phyloP scores from a whole-genome alignment of 768 basidiomycete genomes.

The Artomyces pyxidatus region DNA sequence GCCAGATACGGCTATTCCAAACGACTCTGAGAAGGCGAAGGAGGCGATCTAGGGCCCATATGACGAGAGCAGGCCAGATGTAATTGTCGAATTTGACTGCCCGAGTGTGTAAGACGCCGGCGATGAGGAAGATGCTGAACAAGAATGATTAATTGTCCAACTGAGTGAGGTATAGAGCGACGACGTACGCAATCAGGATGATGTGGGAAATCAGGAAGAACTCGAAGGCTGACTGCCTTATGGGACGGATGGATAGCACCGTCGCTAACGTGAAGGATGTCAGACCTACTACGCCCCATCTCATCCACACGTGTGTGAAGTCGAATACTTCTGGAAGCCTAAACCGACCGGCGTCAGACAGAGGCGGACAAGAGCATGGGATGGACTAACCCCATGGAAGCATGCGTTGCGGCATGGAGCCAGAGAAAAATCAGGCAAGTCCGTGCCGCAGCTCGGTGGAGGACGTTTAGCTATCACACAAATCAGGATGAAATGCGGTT shows the following conservation, averaged over 20 bases:
- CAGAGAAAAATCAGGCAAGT: conserved; percentile 34
- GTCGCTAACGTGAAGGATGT: conserved; percentile 29
- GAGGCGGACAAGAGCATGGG: background rate
- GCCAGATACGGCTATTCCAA: conserved; percentile 29
- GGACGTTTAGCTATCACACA: conserved; percentile 36
- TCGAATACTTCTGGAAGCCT: conserved; percentile 29
- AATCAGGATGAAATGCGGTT: background rate
- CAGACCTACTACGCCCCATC: conserved; percentile 18
- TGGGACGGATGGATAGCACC: conserved; percentile 31
- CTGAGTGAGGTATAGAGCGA: background rate
- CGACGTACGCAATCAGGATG: conserved; percentile 20
- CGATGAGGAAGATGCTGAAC: conserved; percentile 32
- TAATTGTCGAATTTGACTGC: conserved; percentile 29
- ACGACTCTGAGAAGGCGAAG: conserved; percentile 32
- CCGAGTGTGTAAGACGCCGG: conserved; percentile 31
- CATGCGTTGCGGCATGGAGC: conserved; percentile 32
- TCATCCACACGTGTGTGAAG: conserved; percentile 31
- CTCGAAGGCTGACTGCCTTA: conserved; percentile 34
- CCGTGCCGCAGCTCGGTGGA: conserved; percentile 38
- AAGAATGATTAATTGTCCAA: background rate
- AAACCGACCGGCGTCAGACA: background rate
- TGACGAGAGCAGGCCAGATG: conserved; percentile 37
- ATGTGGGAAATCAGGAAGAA: conserved; percentile 27
- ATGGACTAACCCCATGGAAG: conserved; percentile 13
- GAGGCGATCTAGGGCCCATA: conserved; percentile 41